Evolutionary conservation across 441 rosid genomes (phyloP).

Genomic region (Geranium incanum): DNA sequence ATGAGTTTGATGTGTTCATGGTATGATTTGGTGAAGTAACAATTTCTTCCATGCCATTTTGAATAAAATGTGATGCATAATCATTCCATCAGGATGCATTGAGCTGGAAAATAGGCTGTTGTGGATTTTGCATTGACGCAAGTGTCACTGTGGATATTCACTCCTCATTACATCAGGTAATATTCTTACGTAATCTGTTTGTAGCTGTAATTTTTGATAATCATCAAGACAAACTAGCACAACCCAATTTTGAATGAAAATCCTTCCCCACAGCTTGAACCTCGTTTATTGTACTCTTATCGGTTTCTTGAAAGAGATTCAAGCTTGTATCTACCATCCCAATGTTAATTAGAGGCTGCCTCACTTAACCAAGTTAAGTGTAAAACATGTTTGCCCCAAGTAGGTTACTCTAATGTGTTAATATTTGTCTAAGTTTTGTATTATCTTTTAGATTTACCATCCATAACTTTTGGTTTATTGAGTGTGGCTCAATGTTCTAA

Average conservation of each 20-base stretch:
- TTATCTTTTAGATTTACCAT: too few relatives aligned
- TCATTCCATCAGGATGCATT: constrained; percentile 69
- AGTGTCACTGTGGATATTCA: constrained; percentile 91
- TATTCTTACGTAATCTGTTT: neutral
- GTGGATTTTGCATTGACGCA: constrained; percentile 76
- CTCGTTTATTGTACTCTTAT: neutral
- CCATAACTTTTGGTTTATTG: too few relatives aligned
- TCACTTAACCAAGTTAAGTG: too few relatives aligned
- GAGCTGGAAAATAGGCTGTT: constrained; percentile 83
- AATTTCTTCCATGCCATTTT: neutral
- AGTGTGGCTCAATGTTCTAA: too few relatives aligned
- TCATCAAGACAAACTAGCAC: neutral
- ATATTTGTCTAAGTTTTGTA: too few relatives aligned
- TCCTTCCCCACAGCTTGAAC: neutral
- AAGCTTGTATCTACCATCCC: too few relatives aligned
- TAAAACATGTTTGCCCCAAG: too few relatives aligned
- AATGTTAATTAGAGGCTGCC: too few relatives aligned
- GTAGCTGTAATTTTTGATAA: neutral
- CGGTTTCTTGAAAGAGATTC: too few relatives aligned
- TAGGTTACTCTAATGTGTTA: too few relatives aligned
- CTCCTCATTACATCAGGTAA: constrained; percentile 95
- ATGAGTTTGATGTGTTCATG: constrained; percentile 97
- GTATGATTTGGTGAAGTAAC: constrained; percentile 28
- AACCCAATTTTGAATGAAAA: neutral
- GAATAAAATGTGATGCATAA: neutral